Conservation (phyloP, 2,329 filamentous ascomycete species). For the Colletotrichum noveboracense region DNA sequence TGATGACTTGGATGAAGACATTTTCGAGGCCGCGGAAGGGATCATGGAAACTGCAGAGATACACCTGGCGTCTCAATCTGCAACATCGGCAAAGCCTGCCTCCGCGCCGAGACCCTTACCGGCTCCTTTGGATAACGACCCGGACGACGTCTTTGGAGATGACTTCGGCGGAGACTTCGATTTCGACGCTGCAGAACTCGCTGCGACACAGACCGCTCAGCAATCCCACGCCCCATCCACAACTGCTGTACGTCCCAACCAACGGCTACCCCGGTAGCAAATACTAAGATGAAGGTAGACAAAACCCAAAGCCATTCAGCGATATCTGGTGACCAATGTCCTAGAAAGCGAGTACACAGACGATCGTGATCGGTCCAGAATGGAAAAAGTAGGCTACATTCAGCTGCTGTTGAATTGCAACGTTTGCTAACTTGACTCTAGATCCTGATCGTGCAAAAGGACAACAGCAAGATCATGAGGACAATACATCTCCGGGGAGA, state of each 20-base stretch:
- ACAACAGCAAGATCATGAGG: conserved; percentile 69
- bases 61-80: neutral
- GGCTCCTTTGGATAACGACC: conserved; percentile 39
- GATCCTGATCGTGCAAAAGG: conserved; percentile 83
- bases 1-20: conserved; percentile 69
- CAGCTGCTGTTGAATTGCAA: neutral
- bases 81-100: conserved; percentile 2
- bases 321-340: conserved; percentile 81
- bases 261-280: conserved; percentile 28
- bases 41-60: conserved; percentile 31
- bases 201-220: conserved; percentile 70
- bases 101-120: neutral
- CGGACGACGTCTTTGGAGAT: conserved; percentile 75
- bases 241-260: conserved; percentile 41
- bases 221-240: conserved; percentile 26
- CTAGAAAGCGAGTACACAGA: conserved; percentile 72
- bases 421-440: conserved; percentile 39
- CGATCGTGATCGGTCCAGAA: conserved; percentile 60
- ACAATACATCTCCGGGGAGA: conserved; percentile 81
- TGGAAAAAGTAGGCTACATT: conserved; percentile 70
- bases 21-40: conserved; percentile 53
- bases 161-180: conserved; percentile 79
- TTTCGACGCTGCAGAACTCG: conserved; percentile 76
- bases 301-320: conserved; percentile 79
- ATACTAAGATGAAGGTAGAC: conserved; percentile 74